Conservation (phyloP, 257 asterid species). For the Fraxinus americana region DNA sequence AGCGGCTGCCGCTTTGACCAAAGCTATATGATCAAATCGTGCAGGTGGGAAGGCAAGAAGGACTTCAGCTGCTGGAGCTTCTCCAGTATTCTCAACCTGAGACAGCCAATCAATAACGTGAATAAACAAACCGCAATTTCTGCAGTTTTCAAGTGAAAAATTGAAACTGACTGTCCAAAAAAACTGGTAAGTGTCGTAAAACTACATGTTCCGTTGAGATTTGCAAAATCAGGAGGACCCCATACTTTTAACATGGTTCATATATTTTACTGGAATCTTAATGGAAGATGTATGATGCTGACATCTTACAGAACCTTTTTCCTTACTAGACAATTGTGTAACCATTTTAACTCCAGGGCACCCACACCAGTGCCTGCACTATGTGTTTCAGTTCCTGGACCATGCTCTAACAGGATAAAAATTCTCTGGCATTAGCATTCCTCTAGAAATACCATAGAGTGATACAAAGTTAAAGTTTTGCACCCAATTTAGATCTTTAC, state of each 20-base stretch:
- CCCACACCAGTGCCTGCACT: neutral
- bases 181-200: neutral
- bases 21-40: slow-evolving; percentile 71
- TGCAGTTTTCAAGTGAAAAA: slow-evolving; percentile 25
- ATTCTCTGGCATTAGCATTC: neutral
- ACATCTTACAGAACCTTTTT: neutral
- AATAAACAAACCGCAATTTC: slow-evolving; percentile 16
- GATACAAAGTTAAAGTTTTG: neutral
- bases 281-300: neutral
- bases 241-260: neutral
- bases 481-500: neutral
- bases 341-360: neutral
- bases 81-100: slow-evolving; percentile 80
- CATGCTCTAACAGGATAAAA: neutral
- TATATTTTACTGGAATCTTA: neutral
- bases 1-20: slow-evolving; percentile 71
- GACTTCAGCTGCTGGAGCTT: slow-evolving; percentile 66
- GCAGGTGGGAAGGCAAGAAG: slow-evolving; percentile 79
- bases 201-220: neutral
- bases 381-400: neutral
- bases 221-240: neutral
- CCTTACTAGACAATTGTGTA: neutral
- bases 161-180: slow-evolving; percentile 4
- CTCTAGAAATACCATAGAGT: neutral
- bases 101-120: slow-evolving; percentile 23